A percentile compares a stretch with the other conserved stretches of the same genome.
Evolutionary conservation across 2,329 filamentous ascomycete species (phyloP).

Genomic region (Trichoderma citrinoviride): DNA sequence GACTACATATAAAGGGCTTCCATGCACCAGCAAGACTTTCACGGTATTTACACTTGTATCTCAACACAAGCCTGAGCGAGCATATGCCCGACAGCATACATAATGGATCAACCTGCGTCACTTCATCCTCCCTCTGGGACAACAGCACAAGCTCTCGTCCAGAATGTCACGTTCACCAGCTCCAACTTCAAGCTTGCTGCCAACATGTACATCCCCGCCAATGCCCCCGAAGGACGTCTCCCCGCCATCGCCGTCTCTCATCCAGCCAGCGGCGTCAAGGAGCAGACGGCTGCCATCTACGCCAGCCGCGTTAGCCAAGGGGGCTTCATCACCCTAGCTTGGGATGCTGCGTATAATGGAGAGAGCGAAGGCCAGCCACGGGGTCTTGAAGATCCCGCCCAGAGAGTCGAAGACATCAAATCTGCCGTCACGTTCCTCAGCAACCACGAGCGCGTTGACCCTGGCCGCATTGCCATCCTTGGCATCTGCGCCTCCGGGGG

Average conservation of each 20-base stretch:
- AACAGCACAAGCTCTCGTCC: no score
- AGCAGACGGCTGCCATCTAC: slow-evolving; percentile 38
- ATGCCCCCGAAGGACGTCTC: no score
- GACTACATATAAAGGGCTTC: no score
- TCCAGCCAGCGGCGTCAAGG: slow-evolving; percentile 37
- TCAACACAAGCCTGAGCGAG: no score
- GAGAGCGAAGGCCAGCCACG: slow-evolving; percentile 37
- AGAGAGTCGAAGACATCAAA: slow-evolving; percentile 38
- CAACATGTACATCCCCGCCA: no score
- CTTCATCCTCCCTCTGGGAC: no score
- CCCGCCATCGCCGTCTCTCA: slow-evolving; percentile 32
- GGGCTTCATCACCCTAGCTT: slow-evolving; percentile 37
- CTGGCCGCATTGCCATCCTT: slow-evolving; percentile 36
- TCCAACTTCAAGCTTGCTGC: no score
- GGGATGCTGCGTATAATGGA: slow-evolving; percentile 41
- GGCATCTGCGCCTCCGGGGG: slow-evolving; percentile 42
- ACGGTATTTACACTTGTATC: no score
- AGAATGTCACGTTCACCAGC: no score
- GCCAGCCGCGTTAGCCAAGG: slow-evolving; percentile 31
- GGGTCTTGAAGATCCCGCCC: slow-evolving; percentile 38
- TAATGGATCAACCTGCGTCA: no score
- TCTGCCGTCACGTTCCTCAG: slow-evolving; percentile 37
- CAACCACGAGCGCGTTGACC: slow-evolving; percentile 32
- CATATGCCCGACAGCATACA: no score
- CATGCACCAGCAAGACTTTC: no score